Evolutionary conservation across 2,329 filamentous ascomycete species (phyloP).

Genomic region (Diaporthe caulivora): DNA sequence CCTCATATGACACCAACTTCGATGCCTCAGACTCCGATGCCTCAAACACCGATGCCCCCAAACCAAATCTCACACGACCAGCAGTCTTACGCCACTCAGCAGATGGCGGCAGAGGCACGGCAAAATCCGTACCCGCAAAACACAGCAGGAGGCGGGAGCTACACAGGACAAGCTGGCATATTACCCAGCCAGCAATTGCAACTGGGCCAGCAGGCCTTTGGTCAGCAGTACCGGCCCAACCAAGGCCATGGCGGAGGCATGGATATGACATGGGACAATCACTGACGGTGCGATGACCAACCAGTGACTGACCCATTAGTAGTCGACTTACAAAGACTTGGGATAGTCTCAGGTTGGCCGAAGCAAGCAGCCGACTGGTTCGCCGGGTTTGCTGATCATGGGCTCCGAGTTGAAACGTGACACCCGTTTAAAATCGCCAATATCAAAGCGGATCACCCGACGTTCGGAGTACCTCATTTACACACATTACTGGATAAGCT

Average conservation of each 20-base stretch:
- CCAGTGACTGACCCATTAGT: slow-evolving; percentile 30
- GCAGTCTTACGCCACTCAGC: slow-evolving; percentile 27
- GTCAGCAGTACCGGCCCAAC: slow-evolving; percentile 35
- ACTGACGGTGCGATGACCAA: slow-evolving; percentile 37
- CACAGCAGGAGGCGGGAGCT: slow-evolving; percentile 12
- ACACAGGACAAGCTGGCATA: slow-evolving; percentile 18
- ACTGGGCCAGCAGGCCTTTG: slow-evolving; percentile 35
- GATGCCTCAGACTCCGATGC: slow-evolving; percentile 5
- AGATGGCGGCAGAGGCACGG: slow-evolving; percentile 24
- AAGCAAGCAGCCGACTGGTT: slow-evolving; percentile 31
- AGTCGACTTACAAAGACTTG: slow-evolving; percentile 17
- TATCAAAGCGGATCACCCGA: neutral
- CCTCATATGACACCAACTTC: slow-evolving; percentile 30
- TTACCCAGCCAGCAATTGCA: slow-evolving; percentile 38
- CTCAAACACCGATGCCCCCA: neutral
- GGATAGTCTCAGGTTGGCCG: slow-evolving; percentile 31
- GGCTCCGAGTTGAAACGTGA: slow-evolving; percentile 29
- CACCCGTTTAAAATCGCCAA: neutral
- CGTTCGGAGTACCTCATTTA: neutral
- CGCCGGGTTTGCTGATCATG: slow-evolving; percentile 28
- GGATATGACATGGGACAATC: slow-evolving; percentile 36
- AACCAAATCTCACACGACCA: slow-evolving; percentile 18
- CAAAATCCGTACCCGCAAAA: slow-evolving; percentile 32
- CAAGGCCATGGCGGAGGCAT: slow-evolving; percentile 31
- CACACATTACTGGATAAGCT: neutral